Evolutionary conservation across 2,329 filamentous ascomycete species (phyloP), one percentile per base, ranked within the genome.

Genomic region (Botrytis aclada): DNA sequence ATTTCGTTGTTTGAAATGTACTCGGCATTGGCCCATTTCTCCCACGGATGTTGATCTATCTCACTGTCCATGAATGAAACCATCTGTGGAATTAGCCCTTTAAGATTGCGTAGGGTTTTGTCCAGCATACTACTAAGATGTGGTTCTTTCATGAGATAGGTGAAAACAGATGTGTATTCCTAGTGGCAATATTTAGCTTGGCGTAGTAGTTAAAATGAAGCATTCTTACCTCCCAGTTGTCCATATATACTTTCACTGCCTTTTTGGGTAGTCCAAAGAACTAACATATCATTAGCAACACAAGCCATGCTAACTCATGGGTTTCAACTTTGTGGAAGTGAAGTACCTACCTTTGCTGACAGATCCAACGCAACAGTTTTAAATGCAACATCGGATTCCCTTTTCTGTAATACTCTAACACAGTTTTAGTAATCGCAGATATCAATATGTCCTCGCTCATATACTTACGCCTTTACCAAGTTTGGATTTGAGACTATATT

Each of bases 21-120:
- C 3, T 81, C 80, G 1, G 86, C 82, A 16, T 83, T 80, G 29
- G 83, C 84, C n/a, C 80, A 81, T 47, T 88, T 85, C 78, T 92
- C 90, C 89, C 90, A 92, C 3, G 83, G 83, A 76, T 85, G 84
- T 74, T 90, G 88, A 77, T 92, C 89, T 37, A 92, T 87, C 3
- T 85, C 82, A 29, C 88, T 89, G 12, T 84, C 82, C 54, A 84
- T 85, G 76, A 89, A 90, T 0, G 88, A 88, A 56, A 91, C 84
- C 47, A 92, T 80, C 70, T 88, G 86, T 7, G 87, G 85, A 18
- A 87, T 82, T 29, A 85, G 83, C 10, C 81, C 79, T 74, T 86
- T 81, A 9, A 85, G 80, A 72, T 81, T 81, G 56, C 75, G 80
- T 63, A 81, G 83, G 10, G 82, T 83, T 22, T 75, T 73, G 7